These are phyloP conservation scores for Juglanconis sp. DNA, from an alignment of 2,329 filamentous ascomycete species.

Conservation along the genomic window DNA sequence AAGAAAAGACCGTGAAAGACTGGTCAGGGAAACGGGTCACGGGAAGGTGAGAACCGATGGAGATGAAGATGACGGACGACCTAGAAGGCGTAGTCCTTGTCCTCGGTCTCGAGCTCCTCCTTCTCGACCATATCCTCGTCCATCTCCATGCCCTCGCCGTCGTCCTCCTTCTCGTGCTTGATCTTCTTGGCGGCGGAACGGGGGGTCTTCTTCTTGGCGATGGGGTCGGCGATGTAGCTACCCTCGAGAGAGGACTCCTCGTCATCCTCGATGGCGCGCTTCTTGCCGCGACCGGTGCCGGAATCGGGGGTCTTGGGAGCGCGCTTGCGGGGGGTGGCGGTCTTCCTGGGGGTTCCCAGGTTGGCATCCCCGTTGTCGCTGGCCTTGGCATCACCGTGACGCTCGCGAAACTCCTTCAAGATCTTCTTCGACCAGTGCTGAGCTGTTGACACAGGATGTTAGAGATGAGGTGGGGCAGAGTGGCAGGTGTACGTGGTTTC, in stretches of 20 bases:
- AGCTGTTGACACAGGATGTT: not conserved
- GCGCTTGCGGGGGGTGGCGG: slow-evolving; percentile 6
- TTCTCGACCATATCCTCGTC: not conserved
- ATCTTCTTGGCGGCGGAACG: slow-evolving; percentile 14
- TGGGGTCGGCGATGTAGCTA: not conserved
- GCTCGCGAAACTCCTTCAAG: slow-evolving; percentile 13
- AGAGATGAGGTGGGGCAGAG: not conserved
- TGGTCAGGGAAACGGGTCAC: not conserved
- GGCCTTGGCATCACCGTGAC: slow-evolving; percentile 1
- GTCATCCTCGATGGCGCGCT: slow-evolving; percentile 1
- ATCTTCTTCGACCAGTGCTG: slow-evolving; percentile 17
- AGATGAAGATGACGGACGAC: not conserved
- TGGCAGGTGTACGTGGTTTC: not conserved
- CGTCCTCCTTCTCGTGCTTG: slow-evolving; percentile 1
- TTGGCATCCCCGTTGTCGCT: not conserved
- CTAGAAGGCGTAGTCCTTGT: slow-evolving; percentile 10
- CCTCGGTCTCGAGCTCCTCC: slow-evolving; percentile 1
- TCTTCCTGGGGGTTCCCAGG: slow-evolving; percentile 2
- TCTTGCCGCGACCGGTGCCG: slow-evolving; percentile 5
- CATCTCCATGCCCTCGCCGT: slow-evolving; percentile 11
- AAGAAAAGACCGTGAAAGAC: not conserved
- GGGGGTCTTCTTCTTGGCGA: slow-evolving; percentile 18
- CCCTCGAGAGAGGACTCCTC: slow-evolving; percentile 14
- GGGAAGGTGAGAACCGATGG: not conserved
- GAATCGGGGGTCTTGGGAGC: not conserved